Evolutionary conservation across 1,284 basidiomycete species (phyloP), one percentile per base, ranked within the genome.

Genomic region (Cutaneotrichosporon sp.): DNA sequence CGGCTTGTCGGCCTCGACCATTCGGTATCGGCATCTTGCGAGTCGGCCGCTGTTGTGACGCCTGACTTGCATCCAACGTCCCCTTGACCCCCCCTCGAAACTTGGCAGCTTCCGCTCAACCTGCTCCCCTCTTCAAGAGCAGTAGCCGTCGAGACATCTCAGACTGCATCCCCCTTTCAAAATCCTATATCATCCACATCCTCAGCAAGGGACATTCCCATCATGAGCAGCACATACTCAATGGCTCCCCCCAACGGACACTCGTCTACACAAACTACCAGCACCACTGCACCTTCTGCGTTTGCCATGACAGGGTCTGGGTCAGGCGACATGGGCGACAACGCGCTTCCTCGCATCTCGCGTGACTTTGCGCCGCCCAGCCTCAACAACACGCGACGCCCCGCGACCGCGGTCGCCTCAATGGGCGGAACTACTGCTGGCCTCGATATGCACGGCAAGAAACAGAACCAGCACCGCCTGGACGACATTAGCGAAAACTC

Each of bases 301-400:
- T 43, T 43, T 17, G 12, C 41, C 21, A 43, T 43, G 41, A 17
- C 22, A 15, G 21, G 22, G 12, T 14, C 8, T 22, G 10, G 13
- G 22, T 15, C 22, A 4, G 12, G 14, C 41, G 21, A 43, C 41
- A n/a, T 17, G 17, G 41, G 14, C 23, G 23, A 30, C 60, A 34
- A 68, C 57, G 60, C 64, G 13, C 63, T 75, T 8, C 71, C 73
- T 7, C 66, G 70, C 18, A 75, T 73, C 44, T 71, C 67, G 13
- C 63, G 69, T 15, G 69, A 75, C 39, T 75, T 75, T 55, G 64
- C 61, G 8, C 56, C 69, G 17, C 70, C 71, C 2, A 60, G 59
- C 20, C 18, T 53, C 9, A 62, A 51, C 36, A 70, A 72, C 36
- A 65, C 69, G 7, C 60, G 70, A 18, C 59, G 70, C 40, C 73